Conservation (phyloP, 2,329 filamentous ascomycete genomes). For the Ophiocordyceps camponoti-rufipedis region DNA sequence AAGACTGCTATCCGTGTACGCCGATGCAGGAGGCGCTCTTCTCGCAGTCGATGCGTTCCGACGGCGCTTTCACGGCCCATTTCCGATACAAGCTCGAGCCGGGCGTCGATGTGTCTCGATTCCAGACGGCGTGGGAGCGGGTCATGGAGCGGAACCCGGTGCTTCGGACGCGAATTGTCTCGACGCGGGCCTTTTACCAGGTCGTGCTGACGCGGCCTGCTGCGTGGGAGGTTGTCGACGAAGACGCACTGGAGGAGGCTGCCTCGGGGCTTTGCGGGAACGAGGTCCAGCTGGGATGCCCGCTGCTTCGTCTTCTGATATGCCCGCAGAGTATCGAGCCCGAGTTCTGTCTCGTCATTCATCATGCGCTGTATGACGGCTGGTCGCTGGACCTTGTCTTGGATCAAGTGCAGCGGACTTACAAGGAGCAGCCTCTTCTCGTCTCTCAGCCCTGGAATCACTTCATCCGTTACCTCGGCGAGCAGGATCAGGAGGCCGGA, state of each 20-base stretch:
- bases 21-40: constrained; percentile 30
- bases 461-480: constrained; percentile 1
- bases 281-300: constrained; percentile 18
- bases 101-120: constrained; percentile 10
- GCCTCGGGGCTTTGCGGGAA: constrained; percentile 5
- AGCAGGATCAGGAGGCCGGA: not conserved
- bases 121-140: constrained; percentile 19
- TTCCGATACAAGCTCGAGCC: constrained; percentile 18
- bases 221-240: constrained; percentile 13
- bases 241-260: not conserved
- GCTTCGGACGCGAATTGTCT: constrained; percentile 24
- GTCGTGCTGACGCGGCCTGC: constrained; percentile 12
- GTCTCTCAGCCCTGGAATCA: not conserved
- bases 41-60: constrained; percentile 24
- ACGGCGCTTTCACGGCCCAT: constrained; percentile 25
- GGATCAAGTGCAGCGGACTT: constrained; percentile 21
- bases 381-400: constrained; percentile 29
- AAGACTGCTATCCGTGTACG: constrained; percentile 10
- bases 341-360: constrained; percentile 19
- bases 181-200: constrained; percentile 19
- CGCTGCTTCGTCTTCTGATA: constrained; percentile 22
- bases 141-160: constrained; percentile 15
- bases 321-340: not conserved
- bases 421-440: constrained; percentile 8
- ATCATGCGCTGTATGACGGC: constrained; percentile 34